Evolutionary conservation across 2,329 filamentous ascomycete genomes (phyloP), one percentile per base, ranked within the genome.

Genomic region (Colletotrichum cuscutae): DNA sequence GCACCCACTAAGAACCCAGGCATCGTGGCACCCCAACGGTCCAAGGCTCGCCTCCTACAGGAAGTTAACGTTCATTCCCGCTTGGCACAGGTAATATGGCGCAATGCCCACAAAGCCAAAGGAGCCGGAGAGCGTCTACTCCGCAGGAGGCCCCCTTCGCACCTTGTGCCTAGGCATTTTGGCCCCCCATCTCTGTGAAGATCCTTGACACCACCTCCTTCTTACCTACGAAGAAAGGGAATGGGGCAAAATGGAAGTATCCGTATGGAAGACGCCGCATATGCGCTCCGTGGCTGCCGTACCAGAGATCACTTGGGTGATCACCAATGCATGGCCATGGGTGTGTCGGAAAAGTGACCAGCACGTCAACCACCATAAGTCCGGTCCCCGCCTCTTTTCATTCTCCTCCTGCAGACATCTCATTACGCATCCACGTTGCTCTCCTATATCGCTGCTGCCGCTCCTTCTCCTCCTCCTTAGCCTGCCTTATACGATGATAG

Each of bases 231-330:
- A 53, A 53, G 58, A 30, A 58, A 35, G 28, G 49, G 13, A n/a
- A 28, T 30, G 46, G 35, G 57, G 9, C 35, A 37, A 37, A 49
- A 28, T 30, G 30, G 37, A 61, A 57, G 49, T 52, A 53, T 32
- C 42, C 46, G 57, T 46, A 53, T 59, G 61, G 62, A 42, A 46
- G n/a, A 57, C 11, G 63, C 65, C 65, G 59, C 70, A 72, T 60
- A 69, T 72, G 69, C 69, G 69, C 69, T 52, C 65, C 65, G 65
- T 72, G 63, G 19, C 58, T 68, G 70, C 70, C 63, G 71, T 71
- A 71, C 57, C 67, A 73, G 62, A 73, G 71, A 73, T 73, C 71
- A 73, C 68, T 73, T 73, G 56, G 71, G 54, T 67, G 71, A 73
- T 73, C 68, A 73, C 57, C 68, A 60, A 46, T 60, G 70, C 70